A percentile compares a stretch with the other conserved stretches of the same genome.
phyloP scores from a whole-genome alignment of 2,329 filamentous ascomycete genomes.

The Botryotinia calthae region DNA sequence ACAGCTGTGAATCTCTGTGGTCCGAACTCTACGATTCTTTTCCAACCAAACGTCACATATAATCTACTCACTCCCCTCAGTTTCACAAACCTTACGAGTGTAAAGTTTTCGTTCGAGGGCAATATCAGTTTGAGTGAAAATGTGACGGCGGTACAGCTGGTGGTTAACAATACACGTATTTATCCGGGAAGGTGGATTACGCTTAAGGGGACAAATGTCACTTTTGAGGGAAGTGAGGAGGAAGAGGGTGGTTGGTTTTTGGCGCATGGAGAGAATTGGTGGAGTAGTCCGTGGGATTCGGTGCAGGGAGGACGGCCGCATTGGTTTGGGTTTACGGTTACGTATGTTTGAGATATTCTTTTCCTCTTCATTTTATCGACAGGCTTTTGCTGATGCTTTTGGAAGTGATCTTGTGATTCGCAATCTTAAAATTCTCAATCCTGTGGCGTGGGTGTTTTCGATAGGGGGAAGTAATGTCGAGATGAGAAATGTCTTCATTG shows the following conservation, averaged over 20 bases:
- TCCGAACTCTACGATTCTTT: conserved; percentile 1
- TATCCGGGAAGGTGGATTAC: conserved; percentile 13
- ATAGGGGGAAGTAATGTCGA: conserved; percentile 17
- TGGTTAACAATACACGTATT: conserved; percentile 9
- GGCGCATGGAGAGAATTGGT: conserved; percentile 17
- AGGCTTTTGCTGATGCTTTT: background rate
- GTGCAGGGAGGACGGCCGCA: conserved; percentile 10
- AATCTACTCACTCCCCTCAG: conserved; percentile 7
- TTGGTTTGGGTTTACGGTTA: conserved; percentile 15
- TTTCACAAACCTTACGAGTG: background rate
- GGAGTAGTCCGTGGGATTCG: background rate
- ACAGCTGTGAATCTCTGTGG: background rate
- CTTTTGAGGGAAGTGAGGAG: background rate
- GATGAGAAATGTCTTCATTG: conserved; percentile 8
- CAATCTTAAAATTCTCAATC: conserved; percentile 16
- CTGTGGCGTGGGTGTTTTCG: conserved; percentile 10
- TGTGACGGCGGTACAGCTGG: conserved; percentile 8
- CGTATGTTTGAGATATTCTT: background rate
- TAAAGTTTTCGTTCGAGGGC: conserved; percentile 1
- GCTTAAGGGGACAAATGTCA: conserved; percentile 7
- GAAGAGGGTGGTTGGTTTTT: conserved; percentile 7
- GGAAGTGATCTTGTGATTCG: conserved; percentile 2
- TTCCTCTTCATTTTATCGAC: background rate
- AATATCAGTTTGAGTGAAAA: conserved; percentile 18
- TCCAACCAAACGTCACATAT: conserved; percentile 8